These are phyloP conservation scores for Russula ochroleuca DNA, from an alignment of 768 basidiomycete genomes.

Conservation along the genomic window DNA sequence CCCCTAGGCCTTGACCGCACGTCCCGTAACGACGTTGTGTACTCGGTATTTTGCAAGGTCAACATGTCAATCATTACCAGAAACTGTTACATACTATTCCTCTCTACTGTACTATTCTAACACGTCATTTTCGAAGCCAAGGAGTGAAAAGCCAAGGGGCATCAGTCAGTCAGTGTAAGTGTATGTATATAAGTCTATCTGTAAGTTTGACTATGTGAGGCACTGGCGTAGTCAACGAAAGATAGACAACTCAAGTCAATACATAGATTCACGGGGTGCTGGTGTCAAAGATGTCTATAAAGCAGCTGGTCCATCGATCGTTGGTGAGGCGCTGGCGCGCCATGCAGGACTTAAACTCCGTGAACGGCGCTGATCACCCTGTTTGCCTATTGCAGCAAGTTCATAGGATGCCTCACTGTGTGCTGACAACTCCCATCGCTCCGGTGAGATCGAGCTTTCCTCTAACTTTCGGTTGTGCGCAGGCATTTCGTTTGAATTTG, in stretches of 20 bases:
- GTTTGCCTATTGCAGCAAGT: conserved; percentile 15
- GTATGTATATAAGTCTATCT: neutral
- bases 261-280: conserved; percentile 1
- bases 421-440: conserved; percentile 7
- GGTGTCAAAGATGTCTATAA: conserved; percentile 5
- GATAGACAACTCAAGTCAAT: conserved; percentile 3
- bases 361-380: neutral
- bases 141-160: neutral
- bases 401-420: conserved; percentile 25
- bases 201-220: too few species aligned
- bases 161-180: neutral
- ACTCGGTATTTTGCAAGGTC: conserved; percentile 20
- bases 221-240: neutral
- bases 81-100: neutral
- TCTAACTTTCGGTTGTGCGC: conserved; percentile 30
- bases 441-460: neutral
- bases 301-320: conserved; percentile 6
- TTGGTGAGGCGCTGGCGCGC: conserved; percentile 25
- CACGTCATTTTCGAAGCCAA: neutral
- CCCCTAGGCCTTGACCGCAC: conserved; percentile 14
- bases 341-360: conserved; percentile 19
- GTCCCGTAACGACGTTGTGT: conserved; percentile 47
- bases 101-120: neutral
- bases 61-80: too few species aligned
- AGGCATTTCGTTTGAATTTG: conserved; percentile 41